phyloP scores from a whole-genome alignment of 768 basidiomycete genomes.

The Tylopilus plumbeoviolaceoides region DNA sequence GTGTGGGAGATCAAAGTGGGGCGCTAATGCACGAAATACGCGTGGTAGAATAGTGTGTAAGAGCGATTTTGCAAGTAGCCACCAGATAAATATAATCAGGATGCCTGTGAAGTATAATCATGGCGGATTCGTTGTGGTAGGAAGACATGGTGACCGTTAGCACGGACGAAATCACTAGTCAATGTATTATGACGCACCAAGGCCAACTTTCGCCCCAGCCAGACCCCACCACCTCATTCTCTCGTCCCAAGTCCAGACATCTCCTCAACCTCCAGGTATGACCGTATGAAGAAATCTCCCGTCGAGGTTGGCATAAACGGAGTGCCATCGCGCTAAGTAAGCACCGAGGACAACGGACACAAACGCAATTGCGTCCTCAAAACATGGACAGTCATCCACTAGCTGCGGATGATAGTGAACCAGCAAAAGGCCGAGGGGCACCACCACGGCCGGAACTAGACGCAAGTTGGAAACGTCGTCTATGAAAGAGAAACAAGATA shows the following conservation, averaged over 20 bases:
- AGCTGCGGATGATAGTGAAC: conserved; percentile 93
- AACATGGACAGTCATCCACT: conserved; percentile 96
- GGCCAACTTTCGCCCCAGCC: conserved; percentile 36
- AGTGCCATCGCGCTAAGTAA: conserved; percentile 64
- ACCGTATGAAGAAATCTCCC: conserved; percentile 27
- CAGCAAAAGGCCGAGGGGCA: conserved; percentile 62
- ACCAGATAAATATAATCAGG: conserved; percentile 79
- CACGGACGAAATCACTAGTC: not conserved
- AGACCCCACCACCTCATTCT: conserved; percentile 34
- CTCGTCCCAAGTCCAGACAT: conserved; percentile 32
- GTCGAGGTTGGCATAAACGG: conserved; percentile 39
- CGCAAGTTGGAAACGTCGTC: not conserved
- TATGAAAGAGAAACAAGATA: conserved; percentile 13
- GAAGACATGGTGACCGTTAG: not conserved
- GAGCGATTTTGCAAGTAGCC: conserved; percentile 75
- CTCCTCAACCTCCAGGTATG: conserved; percentile 59
- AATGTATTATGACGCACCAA: conserved; percentile 32
- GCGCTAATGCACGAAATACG: conserved; percentile 71
- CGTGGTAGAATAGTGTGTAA: conserved; percentile 78
- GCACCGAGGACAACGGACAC: conserved; percentile 75
- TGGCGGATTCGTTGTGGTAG: not conserved
- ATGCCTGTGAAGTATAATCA: conserved; percentile 47
- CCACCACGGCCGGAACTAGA: conserved; percentile 54
- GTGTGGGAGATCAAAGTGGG: conserved; percentile 67
- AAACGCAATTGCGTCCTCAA: conserved; percentile 95